Base-by-base conservation (phyloP, 2,329 filamentous ascomycete species). In the Trichoderma sp. region DNA sequence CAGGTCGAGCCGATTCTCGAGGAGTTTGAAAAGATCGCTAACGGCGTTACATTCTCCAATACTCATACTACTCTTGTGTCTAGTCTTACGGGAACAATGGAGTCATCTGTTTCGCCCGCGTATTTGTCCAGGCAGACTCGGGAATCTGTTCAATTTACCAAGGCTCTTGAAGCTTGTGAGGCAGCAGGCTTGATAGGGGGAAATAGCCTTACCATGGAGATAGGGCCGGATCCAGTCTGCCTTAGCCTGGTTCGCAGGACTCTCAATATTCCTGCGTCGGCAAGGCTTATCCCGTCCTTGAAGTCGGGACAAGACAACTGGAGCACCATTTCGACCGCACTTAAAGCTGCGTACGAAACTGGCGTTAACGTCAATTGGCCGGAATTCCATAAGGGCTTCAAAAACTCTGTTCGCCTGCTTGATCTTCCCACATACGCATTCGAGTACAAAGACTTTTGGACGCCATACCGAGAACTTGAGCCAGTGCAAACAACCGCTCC, bases 401-500 rank as follows among this genome's bases (percentile, higher is more conserved):
- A 65, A 8, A 26, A 8, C 21, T 65, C 47, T 7, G 64, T 70
- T 9, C 32, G 21, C 26, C n/a, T 67, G 18, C 47, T 67, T 30
- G 53, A 57, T 57, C 51, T 67, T 15, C 64, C 64, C 30, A 34
- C 47, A 18, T 67, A 67, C 43, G 64, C 64, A 24, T 70, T 70
- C 43, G 66, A 70, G 34, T 36, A 28, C 18, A 32, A 57, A 24
- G 34, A 60, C 28, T 70, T 70, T 32, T 70, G 66, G 66, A 61
- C 53, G n/a, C 32, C 34, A 26, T 70, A 70, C 34, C 9, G 11
- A 24, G n/a, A 56, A 2, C 21, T 21, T 26, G 51, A 56, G 4
- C 43, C 43, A 5, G 43, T 47, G 18, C 43, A 47, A n/a, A 9
- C 43, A 47, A 47, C 43, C 0, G 1, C 43, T 15, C 43, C n/a